Percentiles rank a stretch among this genome's conserved stretches.
Conservation (phyloP, 345 rosid species). For the Triadica sebifera region DNA sequence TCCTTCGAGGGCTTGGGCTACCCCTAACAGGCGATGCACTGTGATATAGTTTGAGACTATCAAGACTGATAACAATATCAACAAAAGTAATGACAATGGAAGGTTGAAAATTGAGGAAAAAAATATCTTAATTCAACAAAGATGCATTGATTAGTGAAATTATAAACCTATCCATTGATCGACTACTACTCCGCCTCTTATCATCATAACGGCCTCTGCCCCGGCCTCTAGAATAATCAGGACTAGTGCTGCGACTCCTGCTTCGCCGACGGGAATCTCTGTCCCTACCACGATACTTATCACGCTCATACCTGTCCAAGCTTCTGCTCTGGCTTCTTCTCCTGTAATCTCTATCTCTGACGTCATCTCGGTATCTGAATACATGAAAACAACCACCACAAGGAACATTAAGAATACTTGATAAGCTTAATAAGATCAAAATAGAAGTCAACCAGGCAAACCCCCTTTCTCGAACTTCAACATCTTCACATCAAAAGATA, state of each 20-base stretch:
- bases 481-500: neutral
- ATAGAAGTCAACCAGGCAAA: neutral
- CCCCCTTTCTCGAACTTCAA: neutral
- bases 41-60: neutral
- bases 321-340: constrained; percentile 57
- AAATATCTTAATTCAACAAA: neutral
- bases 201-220: constrained; percentile 47
- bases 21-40: constrained; percentile 43
- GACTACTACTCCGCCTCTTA: constrained; percentile 43
- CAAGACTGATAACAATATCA: neutral
- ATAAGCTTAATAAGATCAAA: neutral
- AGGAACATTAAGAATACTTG: neutral
- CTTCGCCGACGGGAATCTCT: constrained; percentile 39
- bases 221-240: constrained; percentile 39
- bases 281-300: constrained; percentile 40
- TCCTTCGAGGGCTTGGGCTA: constrained; percentile 40
- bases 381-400: neutral
- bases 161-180: constrained; percentile 45
- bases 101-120: neutral
- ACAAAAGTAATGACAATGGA: neutral
- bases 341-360: constrained; percentile 42
- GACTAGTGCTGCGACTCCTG: constrained; percentile 54
- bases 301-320: constrained; percentile 45
- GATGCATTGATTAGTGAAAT: neutral
- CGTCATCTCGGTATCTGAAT: constrained; percentile 43